Conservation (phyloP, 208 protist genomes). For the Leishmania guyanensis region DNA sequence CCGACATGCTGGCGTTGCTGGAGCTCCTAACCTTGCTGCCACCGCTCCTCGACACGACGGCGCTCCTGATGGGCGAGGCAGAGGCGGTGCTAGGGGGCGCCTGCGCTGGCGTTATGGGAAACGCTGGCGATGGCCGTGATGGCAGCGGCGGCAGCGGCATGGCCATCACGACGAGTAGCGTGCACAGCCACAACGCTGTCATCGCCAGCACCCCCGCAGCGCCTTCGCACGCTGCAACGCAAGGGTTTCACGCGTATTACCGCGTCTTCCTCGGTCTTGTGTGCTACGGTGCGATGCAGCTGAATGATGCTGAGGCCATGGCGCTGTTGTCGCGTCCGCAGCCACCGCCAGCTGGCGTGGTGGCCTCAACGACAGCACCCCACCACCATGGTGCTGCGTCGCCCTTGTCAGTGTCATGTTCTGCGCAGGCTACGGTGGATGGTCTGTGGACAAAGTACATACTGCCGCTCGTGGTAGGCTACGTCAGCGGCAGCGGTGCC, state of each 20-base stretch:
- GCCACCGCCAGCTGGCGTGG: not conserved
- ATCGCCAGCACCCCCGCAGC: not conserved
- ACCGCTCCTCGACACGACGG: slow-evolving; percentile 7
- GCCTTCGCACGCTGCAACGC: not conserved
- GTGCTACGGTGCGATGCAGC: slow-evolving; percentile 16
- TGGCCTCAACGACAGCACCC: not conserved
- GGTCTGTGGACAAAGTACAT: slow-evolving; percentile 15
- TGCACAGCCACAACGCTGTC: not conserved
- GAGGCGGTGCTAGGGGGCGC: slow-evolving; percentile 20
- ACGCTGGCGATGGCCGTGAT: not conserved
- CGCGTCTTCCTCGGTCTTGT: slow-evolving; percentile 24
- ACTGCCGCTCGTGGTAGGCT: slow-evolving; percentile 21
- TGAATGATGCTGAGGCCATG: slow-evolving; percentile 8
- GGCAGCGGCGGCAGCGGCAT: not conserved
- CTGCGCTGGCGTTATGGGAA: slow-evolving; percentile 4
- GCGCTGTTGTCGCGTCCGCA: not conserved
- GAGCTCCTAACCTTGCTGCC: slow-evolving; percentile 34
- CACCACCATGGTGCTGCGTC: not conserved
- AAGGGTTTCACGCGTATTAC: slow-evolving; percentile 14
- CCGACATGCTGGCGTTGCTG: slow-evolving; percentile 18
- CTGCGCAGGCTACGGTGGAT: not conserved
- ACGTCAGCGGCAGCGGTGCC: not conserved
- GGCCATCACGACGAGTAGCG: not conserved
- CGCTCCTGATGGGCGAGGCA: slow-evolving; percentile 19
- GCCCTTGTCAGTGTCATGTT: not conserved